Percentiles rank a stretch among this genome's conserved stretches.
These are phyloP conservation scores for Blepharisma japonicum DNA, from an alignment of 73 alveolate genomes.

Conservation along the genomic window DNA sequence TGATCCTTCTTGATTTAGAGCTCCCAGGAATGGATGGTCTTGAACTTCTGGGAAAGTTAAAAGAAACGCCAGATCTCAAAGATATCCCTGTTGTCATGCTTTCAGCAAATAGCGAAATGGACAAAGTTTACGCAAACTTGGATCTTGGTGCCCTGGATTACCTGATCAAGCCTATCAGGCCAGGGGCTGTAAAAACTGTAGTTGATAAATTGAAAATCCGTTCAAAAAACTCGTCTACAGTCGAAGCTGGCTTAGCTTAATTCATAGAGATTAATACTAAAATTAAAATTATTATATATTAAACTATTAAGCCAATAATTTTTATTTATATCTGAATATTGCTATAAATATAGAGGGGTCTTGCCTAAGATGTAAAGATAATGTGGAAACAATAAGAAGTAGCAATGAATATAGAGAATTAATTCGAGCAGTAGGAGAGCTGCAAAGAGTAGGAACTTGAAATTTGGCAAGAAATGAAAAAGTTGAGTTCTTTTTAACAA, in stretches of 20 bases:
- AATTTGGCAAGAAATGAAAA: constrained; percentile 41
- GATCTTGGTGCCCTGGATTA: constrained; percentile 78
- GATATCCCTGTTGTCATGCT: constrained; percentile 81
- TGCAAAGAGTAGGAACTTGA: constrained; percentile 35
- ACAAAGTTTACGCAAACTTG: constrained; percentile 56
- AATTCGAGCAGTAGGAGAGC: constrained; percentile 38
- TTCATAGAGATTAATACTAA: no score
- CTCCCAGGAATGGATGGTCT: constrained; percentile 88
- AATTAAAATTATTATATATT: no score
- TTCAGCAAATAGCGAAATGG: constrained; percentile 70
- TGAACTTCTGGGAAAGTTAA: constrained; percentile 66
- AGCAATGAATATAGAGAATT: constrained; percentile 37
- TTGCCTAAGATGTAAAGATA: constrained; percentile 8
- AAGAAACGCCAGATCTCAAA: constrained; percentile 59
- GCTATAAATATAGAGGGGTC: no score
- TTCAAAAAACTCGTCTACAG: not conserved
- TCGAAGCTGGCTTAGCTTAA: constrained; percentile 24
- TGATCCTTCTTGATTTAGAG: constrained; percentile 68
- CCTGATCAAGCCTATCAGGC: constrained; percentile 77
- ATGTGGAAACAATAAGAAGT: constrained; percentile 35
- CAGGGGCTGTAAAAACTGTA: constrained; percentile 33
- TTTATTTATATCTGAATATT: no score
- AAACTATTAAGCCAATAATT: no score
- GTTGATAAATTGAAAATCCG: not conserved
- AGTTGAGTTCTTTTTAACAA: constrained; percentile 53